Evolutionary conservation across 2,329 filamentous ascomycete genomes (phyloP).

Genomic region (Xylariaceae sp.): DNA sequence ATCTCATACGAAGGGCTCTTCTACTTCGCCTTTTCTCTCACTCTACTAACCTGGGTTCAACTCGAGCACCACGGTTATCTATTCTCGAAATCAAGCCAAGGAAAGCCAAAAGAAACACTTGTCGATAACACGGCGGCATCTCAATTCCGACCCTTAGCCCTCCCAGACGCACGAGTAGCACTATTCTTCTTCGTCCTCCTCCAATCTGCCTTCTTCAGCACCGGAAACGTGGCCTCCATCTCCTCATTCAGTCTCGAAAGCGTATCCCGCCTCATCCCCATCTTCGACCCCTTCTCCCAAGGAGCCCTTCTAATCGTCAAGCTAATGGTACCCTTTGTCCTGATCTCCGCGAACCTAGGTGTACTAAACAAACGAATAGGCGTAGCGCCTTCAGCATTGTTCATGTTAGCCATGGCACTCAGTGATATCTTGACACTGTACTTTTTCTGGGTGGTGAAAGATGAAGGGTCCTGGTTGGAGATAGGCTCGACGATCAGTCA

Average conservation of each 20-base stretch:
- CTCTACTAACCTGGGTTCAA: constrained; percentile 82
- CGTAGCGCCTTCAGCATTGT: constrained; percentile 80
- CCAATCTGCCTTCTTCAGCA: constrained; percentile 94
- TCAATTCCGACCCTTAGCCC: constrained; percentile 58
- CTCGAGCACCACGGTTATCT: constrained; percentile 73
- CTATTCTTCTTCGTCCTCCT: constrained; percentile 94
- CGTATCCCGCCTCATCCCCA: constrained; percentile 76
- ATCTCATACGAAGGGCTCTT: constrained; percentile 97
- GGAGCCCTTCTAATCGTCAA: constrained; percentile 82
- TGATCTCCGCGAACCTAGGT: constrained; percentile 90
- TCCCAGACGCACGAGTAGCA: constrained; percentile 81
- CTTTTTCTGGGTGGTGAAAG: constrained; percentile 96
- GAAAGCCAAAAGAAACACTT: constrained; percentile 16
- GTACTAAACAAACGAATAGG: constrained; percentile 80
- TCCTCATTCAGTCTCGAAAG: constrained; percentile 92
- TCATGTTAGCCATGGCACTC: constrained; percentile 90
- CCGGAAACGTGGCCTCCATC: constrained; percentile 89
- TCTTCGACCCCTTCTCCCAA: constrained; percentile 93
- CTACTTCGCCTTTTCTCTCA: constrained; percentile 81
- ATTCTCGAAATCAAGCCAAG: constrained; percentile 32
- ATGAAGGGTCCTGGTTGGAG: constrained; percentile 95
- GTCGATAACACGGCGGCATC: constrained; percentile 22
- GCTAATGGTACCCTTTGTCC: constrained; percentile 84
- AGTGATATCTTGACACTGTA: constrained; percentile 88
- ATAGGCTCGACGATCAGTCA: constrained; percentile 96